Percentiles rank a stretch among this genome's conserved stretches.
These are phyloP conservation scores for Solanum hybrid DNA, from an alignment of 305 asterid genomes.

Conservation along the genomic window DNA sequence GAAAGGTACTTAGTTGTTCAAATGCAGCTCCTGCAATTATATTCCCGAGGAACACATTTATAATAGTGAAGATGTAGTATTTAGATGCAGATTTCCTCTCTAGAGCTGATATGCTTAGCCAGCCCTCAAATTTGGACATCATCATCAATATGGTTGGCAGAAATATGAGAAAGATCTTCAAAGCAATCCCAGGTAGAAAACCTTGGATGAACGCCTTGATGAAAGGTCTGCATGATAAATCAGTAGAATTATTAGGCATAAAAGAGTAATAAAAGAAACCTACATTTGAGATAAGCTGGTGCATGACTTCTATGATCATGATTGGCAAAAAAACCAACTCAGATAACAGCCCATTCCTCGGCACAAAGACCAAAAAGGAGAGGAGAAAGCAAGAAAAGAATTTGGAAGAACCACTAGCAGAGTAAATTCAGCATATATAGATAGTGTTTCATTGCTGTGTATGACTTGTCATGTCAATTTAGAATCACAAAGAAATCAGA, in stretches of 20 bases:
- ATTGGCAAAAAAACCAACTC: not conserved
- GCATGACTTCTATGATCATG: not conserved
- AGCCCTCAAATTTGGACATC: constrained; percentile 91
- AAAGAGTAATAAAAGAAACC: not conserved
- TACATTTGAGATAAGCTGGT: not conserved
- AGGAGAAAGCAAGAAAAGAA: not conserved
- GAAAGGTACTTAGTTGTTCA: constrained; percentile 45
- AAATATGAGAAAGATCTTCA: constrained; percentile 77
- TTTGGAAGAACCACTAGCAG: not conserved
- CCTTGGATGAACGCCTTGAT: constrained; percentile 92
- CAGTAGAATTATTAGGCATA: constrained; percentile 1
- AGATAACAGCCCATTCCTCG: not conserved
- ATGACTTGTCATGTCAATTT: not conserved
- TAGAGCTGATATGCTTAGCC: constrained; percentile 54
- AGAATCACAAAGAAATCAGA: not conserved
- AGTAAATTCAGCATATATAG: not conserved
- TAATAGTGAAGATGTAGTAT: constrained; percentile 56
- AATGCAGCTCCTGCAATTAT: constrained; percentile 83
- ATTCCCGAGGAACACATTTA: constrained; percentile 78
- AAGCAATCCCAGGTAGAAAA: constrained; percentile 82
- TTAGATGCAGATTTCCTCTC: constrained; percentile 38
- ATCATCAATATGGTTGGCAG: constrained; percentile 72
- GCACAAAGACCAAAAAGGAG: not conserved
- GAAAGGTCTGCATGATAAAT: constrained; percentile 40
- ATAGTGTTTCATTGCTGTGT: not conserved